phyloP scores from a whole-genome alignment of 1,284 basidiomycete genomes.

The Megacollybia platyphylla region DNA sequence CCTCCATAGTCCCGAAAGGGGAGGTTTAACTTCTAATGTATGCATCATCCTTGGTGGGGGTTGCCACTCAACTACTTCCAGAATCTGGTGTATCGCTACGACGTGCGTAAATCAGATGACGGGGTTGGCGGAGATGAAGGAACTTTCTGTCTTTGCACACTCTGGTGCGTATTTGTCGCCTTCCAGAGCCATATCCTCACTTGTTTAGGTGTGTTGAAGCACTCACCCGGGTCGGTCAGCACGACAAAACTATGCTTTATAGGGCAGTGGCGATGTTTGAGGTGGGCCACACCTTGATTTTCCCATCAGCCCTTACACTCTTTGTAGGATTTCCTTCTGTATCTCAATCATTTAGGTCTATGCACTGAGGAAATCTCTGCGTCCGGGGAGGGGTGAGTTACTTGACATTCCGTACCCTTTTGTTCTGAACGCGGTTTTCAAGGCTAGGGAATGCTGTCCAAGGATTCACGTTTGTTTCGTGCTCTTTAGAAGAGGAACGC shows the following conservation, averaged over 20 bases:
- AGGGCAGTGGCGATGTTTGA: constrained; percentile 75
- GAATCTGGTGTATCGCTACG: constrained; percentile 71
- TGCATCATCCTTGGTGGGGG: constrained; percentile 9
- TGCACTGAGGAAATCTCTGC: constrained; percentile 79
- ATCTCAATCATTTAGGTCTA: constrained; percentile 77
- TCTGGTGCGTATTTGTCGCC: constrained; percentile 37
- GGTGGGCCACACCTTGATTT: constrained; percentile 24
- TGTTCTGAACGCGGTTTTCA: neutral
- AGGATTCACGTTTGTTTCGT: constrained; percentile 62
- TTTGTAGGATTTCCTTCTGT: constrained; percentile 59
- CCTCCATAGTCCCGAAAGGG: constrained; percentile 73
- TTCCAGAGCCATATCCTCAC: constrained; percentile 1
- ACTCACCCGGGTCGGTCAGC: constrained; percentile 73
- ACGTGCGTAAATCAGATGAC: constrained; percentile 71
- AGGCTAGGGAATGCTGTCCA: constrained; percentile 78
- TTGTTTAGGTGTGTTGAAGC: constrained; percentile 71
- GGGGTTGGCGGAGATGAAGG: constrained; percentile 92
- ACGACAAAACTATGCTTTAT: constrained; percentile 53
- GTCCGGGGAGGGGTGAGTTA: constrained; percentile 58
- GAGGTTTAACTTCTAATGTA: constrained; percentile 81
- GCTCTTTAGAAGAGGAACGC: constrained; percentile 1
- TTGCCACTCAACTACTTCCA: constrained; percentile 11
- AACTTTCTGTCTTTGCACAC: constrained; percentile 68
- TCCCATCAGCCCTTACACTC: neutral
- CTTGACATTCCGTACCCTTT: constrained; percentile 1